Conservation (phyloP, 768 basidiomycete genomes). For the Grammothele lineata region DNA sequence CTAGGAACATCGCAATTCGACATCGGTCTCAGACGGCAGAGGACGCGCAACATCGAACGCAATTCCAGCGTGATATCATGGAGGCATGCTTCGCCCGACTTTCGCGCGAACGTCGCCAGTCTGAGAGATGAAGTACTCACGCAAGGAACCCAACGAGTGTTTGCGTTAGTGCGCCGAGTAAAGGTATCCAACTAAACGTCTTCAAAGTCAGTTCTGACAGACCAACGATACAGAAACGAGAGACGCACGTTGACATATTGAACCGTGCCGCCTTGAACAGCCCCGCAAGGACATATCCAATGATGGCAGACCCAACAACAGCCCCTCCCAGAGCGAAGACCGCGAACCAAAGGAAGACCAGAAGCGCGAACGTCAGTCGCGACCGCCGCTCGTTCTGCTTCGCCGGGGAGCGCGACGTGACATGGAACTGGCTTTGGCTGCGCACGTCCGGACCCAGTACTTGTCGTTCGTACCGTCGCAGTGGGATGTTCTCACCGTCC, state of each 20-base stretch:
- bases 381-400: constrained; percentile 33
- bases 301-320: constrained; percentile 34
- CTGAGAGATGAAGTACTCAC: constrained; percentile 21
- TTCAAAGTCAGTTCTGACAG: too few relatives aligned
- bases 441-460: not conserved
- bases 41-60: too few relatives aligned
- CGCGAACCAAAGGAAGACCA: constrained; percentile 36
- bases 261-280: constrained; percentile 35
- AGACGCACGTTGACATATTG: constrained; percentile 38
- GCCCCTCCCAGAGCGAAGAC: constrained; percentile 32
- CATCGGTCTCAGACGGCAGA: too few relatives aligned
- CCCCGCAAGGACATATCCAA: constrained; percentile 35
- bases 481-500: constrained; percentile 14
- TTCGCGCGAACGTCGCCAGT: too few relatives aligned
- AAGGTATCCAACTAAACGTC: constrained; percentile 40
- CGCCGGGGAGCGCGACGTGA: constrained; percentile 11
- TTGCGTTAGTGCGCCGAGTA: constrained; percentile 38
- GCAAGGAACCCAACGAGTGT: constrained; percentile 37
- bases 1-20: too few relatives aligned
- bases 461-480: constrained; percentile 6
- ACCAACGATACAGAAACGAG: not conserved
- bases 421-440: not conserved
- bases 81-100: too few relatives aligned
- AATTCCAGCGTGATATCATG: too few relatives aligned
- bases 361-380: constrained; percentile 34